A percentile compares a stretch with the other conserved stretches of the same genome.
Evolutionary conservation across 257 asterid genomes (phyloP).

Genomic region (Solanum commersonii): DNA sequence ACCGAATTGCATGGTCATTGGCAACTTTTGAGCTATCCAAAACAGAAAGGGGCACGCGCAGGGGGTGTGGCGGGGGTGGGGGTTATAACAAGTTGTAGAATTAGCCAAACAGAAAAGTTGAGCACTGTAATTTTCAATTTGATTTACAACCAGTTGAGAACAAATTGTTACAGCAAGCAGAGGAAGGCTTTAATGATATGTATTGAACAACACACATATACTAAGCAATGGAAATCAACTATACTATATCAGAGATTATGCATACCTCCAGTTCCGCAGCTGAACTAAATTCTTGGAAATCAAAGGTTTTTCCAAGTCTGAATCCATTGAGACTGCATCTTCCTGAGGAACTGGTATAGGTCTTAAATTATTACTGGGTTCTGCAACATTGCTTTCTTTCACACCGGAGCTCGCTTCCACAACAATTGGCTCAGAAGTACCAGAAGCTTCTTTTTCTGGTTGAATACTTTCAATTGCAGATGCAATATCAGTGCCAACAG

Average conservation of each 20-base stretch:
- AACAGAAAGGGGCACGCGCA: neutral
- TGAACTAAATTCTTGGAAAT: constrained; percentile 45
- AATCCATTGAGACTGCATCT: constrained; percentile 17
- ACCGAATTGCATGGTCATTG: neutral
- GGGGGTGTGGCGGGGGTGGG: neutral
- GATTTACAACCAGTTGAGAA: neutral
- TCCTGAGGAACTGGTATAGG: constrained; percentile 15
- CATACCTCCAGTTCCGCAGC: constrained; percentile 62
- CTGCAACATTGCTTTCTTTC: constrained; percentile 14
- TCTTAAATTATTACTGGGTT: constrained; percentile 3
- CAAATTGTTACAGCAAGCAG: neutral
- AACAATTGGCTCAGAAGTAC: constrained; percentile 10
- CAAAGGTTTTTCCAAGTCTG: constrained; percentile 32
- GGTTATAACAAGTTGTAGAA: neutral
- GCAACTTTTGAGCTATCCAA: neutral
- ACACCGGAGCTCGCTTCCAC: constrained; percentile 20
- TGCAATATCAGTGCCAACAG: constrained; percentile 1
- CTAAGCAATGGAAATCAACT: neutral
- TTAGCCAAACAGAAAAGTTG: neutral
- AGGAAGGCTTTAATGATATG: neutral
- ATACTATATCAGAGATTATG: neutral
- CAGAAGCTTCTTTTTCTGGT: constrained; percentile 9
- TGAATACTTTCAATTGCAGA: constrained; percentile 1
- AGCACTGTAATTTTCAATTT: neutral
- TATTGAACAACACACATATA: neutral